phyloP scores from a whole-genome alignment of 495 filamentous ascomycete species.

The Stereocaulon alpinum region DNA sequence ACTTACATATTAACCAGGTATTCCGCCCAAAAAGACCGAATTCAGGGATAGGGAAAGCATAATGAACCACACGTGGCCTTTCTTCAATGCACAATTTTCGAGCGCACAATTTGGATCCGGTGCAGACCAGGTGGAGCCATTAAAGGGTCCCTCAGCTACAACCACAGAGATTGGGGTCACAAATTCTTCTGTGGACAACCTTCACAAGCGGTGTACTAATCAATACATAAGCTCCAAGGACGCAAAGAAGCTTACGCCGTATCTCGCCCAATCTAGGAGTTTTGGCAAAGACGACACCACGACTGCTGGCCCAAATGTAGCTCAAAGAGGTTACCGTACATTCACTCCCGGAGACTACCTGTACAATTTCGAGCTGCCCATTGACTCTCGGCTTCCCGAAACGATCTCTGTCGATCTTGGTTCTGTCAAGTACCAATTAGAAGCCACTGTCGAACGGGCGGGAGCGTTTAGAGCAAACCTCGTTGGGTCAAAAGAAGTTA shows the following conservation, averaged over 20 bases:
- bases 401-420: slow-evolving; percentile 86
- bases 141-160: slow-evolving; percentile 35
- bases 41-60: slow-evolving; percentile 72
- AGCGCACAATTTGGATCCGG: slow-evolving; percentile 54
- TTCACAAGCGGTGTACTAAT: slow-evolving; percentile 24
- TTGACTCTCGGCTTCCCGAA: slow-evolving; percentile 86
- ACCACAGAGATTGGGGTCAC: slow-evolving; percentile 36
- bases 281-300: slow-evolving; percentile 71
- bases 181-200: slow-evolving; percentile 29
- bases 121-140: slow-evolving; percentile 49
- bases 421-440: slow-evolving; percentile 78
- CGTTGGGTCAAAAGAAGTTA: slow-evolving; percentile 72
- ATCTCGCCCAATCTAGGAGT: slow-evolving; percentile 72
- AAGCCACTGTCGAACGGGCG: slow-evolving; percentile 77
- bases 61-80: slow-evolving; percentile 66
- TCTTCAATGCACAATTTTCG: slow-evolving; percentile 65
- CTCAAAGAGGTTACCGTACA: slow-evolving; percentile 79
- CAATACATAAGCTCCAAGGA: slow-evolving; percentile 36
- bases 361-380: slow-evolving; percentile 89
- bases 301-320: slow-evolving; percentile 46
- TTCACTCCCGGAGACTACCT: slow-evolving; percentile 88
- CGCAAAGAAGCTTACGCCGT: slow-evolving; percentile 60
- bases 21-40: slow-evolving; percentile 78
- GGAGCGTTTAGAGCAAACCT: slow-evolving; percentile 91
- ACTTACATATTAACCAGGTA: slow-evolving; percentile 40